Evolutionary conservation across 2,329 filamentous ascomycete genomes (phyloP), one percentile per base, ranked within the genome.

Genomic region (Arachnomyces sp.): DNA sequence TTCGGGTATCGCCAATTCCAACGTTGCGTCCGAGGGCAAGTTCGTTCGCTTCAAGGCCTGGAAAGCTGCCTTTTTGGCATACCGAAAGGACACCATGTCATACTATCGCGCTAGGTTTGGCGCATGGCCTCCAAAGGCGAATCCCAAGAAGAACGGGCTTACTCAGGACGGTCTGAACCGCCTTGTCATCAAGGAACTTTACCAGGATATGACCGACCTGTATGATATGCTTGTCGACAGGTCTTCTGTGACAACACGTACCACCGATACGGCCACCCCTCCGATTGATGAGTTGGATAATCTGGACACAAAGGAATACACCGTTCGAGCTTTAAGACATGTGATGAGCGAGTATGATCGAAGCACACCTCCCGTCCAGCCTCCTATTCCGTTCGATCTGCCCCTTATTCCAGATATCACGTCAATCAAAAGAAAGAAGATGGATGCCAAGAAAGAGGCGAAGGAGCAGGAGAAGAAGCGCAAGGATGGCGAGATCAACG

Each of bases 191-290:
- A 79, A 80, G 56, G 81, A 86, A 32, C 67, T 96, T 7, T 96
- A 95, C 63, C 75, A 79, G 17, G 90, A 98, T 59, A 78, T 95
- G 54, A 86, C 85, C 51, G 78, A 81, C 30, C 69, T 96, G 12
- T 96, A 96, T 62, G 89, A 96, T 55, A 70, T 95, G 43, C 67
- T 95, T 11, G 92, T 87, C 4, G 87, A 96, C 59, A 81, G 88
- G 16, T 76, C 75, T 17, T 75, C 78, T 28, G 62, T 93, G 21
- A 95, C 90, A 0, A 86, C 85, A 2, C 79, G 90, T 43, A 82
- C 82, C 2, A 79, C 82, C 18, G 84, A 89, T 52, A 77, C 84
- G 49, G 72, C 71, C 4, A 68, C 75, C 4, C 66, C 71, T 13
- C 71, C 78, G 72, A 28, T 38, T 1, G 69, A 73, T 1, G 74